Conservation (phyloP, 1,284 basidiomycete genomes). For the Tylopilus sp. region DNA sequence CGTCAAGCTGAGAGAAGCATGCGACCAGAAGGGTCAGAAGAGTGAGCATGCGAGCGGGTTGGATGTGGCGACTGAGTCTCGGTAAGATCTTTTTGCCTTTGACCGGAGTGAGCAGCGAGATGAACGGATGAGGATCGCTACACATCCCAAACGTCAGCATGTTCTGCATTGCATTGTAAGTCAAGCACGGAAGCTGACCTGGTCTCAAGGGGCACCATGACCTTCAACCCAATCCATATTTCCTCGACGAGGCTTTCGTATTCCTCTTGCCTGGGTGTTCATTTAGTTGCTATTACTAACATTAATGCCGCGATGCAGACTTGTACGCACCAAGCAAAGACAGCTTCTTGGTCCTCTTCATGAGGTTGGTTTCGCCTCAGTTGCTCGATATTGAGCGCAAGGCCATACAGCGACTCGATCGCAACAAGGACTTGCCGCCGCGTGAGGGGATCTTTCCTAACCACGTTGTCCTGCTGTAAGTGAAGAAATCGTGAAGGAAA, state of each 20-base stretch:
- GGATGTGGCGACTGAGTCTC: conserved; percentile 84
- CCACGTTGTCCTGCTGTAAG: conserved; percentile 49
- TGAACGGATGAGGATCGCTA: conserved; percentile 94
- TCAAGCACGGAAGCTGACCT: conserved; percentile 46
- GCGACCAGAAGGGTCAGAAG: conserved; percentile 90
- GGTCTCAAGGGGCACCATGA: conserved; percentile 89
- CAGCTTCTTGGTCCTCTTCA: conserved; percentile 54
- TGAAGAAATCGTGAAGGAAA: background rate
- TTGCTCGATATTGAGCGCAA: conserved; percentile 84
- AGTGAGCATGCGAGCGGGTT: conserved; percentile 77
- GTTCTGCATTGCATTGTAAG: background rate
- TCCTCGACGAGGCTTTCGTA: conserved; percentile 64
- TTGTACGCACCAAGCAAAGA: conserved; percentile 49
- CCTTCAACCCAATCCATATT: conserved; percentile 80
- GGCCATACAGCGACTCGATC: conserved; percentile 85
- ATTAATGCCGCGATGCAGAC: background rate
- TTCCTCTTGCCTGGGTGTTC: conserved; percentile 48
- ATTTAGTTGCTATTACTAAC: conserved; percentile 1
- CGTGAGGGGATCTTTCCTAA: conserved; percentile 69
- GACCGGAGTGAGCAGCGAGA: conserved; percentile 82
- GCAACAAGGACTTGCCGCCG: conserved; percentile 76
- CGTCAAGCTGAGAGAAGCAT: conserved; percentile 91
- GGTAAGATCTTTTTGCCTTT: conserved; percentile 95
- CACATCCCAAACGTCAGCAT: conserved; percentile 6
- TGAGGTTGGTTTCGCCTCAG: conserved; percentile 75